Percentiles rank a stretch among this genome's conserved stretches.
phyloP scores from a whole-genome alignment of 1,284 basidiomycete genomes.

The Termitomyces sp. region DNA sequence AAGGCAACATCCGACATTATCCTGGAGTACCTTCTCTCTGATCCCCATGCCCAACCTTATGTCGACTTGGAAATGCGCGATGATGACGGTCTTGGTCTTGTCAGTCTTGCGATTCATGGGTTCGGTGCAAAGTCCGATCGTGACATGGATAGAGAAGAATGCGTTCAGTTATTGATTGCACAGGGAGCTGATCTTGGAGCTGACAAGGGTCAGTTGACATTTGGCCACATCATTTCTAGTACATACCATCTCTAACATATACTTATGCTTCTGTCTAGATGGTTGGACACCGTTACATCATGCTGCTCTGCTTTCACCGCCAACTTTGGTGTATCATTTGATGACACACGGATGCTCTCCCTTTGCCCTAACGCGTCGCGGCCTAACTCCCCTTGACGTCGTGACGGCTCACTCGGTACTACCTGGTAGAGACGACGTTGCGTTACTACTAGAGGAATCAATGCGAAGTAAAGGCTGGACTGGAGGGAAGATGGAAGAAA shows the following conservation, averaged over 20 bases:
- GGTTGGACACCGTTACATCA: conserved; percentile 98
- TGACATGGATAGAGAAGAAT: conserved; percentile 84
- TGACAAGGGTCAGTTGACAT: conserved; percentile 55
- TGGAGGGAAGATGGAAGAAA: conserved; percentile 62
- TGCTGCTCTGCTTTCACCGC: conserved; percentile 83
- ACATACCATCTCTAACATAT: conserved; percentile 4
- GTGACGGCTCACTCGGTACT: conserved; percentile 75
- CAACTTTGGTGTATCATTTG: conserved; percentile 87
- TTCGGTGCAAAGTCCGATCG: conserved; percentile 80
- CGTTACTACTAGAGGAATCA: conserved; percentile 72
- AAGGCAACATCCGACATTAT: too few species aligned
- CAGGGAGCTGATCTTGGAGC: conserved; percentile 71
- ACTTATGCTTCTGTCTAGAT: conserved; percentile 41
- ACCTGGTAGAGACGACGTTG: conserved; percentile 77
- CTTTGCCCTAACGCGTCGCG: conserved; percentile 66
- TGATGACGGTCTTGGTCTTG: conserved; percentile 78
- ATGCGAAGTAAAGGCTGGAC: conserved; percentile 77
- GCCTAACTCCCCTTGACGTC: conserved; percentile 81
- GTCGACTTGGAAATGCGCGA: conserved; percentile 68
- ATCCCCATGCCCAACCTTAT: conserved; percentile 63
- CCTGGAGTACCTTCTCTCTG: conserved; percentile 66
- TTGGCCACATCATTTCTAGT: conserved; percentile 11
- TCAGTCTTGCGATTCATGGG: conserved; percentile 77
- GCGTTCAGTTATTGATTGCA: conserved; percentile 72
- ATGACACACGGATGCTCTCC: conserved; percentile 89